Evolutionary conservation across 495 filamentous ascomycete genomes (phyloP), one percentile per base, ranked within the genome.

Genomic region (Lasiosphaeriaceae sp.): DNA sequence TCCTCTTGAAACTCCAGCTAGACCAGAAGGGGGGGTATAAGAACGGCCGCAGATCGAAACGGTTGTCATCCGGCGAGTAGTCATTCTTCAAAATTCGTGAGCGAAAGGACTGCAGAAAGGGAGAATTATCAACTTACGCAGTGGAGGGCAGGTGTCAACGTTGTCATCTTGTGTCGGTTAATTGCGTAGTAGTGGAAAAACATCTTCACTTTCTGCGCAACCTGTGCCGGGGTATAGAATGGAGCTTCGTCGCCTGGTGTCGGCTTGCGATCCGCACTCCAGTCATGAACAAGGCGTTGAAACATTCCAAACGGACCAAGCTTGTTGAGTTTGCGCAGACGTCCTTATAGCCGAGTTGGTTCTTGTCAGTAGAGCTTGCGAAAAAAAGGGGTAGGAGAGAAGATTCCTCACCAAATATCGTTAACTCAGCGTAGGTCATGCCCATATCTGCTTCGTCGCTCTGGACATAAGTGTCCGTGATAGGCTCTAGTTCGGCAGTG

Each of bases 401-500:
- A 9, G 4, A 9, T 31, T 31, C 9, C 26, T 31, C 26, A 1
- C 68, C 69, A 34, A 71, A 73, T 35, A 57, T 58, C 34, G 65
- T 67, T 29, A 71, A 71, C 50, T 85, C 82, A 21, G 71, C 70
- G 44, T 85, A 85, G 60, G 7, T 37, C 39, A 43, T 43, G 8
- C 39, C 39, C 39, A 16, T 43, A n/a, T 17, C 39, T 2, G 75
- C 86, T 71, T 96, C 91, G 66, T 95, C 85, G 22, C 66, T 73
- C 60, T 89, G 84, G 19, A 55, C 79, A 61, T 89, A 88, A 16
- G 71, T 74, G 0, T 81, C 70, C 1, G 89, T 89, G 24, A 91
- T 85, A 12, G 92, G 92, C 61, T 92, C 88, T n/a, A 96, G 79
- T 68, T 96, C 91, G 1, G 90, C 91, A 3, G 90, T 94, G 0